These are phyloP conservation scores for Cenococcum geophilum DNA, from an alignment of 495 filamentous ascomycete species.

Conservation along the genomic window DNA sequence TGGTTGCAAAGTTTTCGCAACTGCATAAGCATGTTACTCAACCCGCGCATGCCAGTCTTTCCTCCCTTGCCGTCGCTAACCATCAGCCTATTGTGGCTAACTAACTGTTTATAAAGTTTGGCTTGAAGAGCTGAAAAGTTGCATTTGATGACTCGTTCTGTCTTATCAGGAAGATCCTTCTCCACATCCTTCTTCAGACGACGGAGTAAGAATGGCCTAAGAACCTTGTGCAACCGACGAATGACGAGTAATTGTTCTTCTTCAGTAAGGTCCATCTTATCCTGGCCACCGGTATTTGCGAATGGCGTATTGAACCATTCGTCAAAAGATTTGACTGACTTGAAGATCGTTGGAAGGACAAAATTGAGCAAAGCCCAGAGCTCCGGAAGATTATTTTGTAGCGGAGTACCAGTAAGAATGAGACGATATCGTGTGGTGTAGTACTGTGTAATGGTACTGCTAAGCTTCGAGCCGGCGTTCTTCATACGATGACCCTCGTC, in stretches of 20 bases:
- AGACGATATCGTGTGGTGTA: conserved; percentile 91
- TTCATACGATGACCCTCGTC: conserved; percentile 99
- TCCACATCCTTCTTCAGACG: conserved; percentile 99
- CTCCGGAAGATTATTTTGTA: conserved; percentile 95
- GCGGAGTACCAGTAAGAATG: conserved; percentile 92
- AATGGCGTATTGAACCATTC: conserved; percentile 99
- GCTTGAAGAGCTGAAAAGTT: conserved; percentile 92
- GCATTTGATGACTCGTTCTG: conserved; percentile 97
- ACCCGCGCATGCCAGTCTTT: conserved; percentile 87
- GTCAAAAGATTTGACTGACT: conserved; percentile 97
- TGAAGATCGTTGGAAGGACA: conserved; percentile 97
- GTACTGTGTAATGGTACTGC: conserved; percentile 87
- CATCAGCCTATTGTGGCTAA: conserved; percentile 86
- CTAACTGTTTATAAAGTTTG: conserved; percentile 91
- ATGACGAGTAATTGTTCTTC: conserved; percentile 99
- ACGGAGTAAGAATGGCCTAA: conserved; percentile 93
- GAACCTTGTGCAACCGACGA: conserved; percentile 94
- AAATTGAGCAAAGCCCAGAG: conserved; percentile 98
- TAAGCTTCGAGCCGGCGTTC: conserved; percentile 95
- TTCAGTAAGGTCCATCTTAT: conserved; percentile 98
- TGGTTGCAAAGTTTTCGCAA: conserved; percentile 98
- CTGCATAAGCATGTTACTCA: conserved; percentile 99
- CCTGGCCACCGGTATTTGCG: conserved; percentile 93
- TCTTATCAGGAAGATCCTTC: conserved; percentile 96
- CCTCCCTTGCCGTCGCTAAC: conserved; percentile 94